Percentiles rank a stretch among this genome's conserved stretches.
Evolutionary conservation across 2,329 filamentous ascomycete genomes (phyloP).

Genomic region (Dendrostoma leiphaemia): DNA sequence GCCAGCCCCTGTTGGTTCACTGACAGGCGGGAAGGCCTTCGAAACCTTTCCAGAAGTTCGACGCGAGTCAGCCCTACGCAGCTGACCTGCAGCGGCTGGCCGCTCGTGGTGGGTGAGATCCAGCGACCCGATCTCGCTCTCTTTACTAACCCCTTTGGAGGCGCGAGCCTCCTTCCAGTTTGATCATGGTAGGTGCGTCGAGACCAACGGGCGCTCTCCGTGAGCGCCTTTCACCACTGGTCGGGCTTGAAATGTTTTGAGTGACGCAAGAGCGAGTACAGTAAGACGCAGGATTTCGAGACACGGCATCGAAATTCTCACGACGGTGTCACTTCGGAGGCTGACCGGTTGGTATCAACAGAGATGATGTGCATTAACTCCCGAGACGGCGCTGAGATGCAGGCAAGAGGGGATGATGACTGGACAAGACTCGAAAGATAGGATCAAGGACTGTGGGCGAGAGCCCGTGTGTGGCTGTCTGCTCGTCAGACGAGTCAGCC

Average conservation of each 20-base stretch:
- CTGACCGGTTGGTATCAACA: neutral
- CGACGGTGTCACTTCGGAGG: no score
- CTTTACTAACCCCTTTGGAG: no score
- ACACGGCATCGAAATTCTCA: neutral
- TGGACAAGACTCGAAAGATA: neutral
- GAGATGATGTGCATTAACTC: neutral
- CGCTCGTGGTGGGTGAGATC: neutral
- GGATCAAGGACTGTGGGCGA: neutral
- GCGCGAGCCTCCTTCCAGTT: neutral
- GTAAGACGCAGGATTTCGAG: neutral
- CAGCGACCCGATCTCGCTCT: no score
- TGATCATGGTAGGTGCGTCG: neutral
- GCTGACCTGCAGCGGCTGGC: slow-evolving; percentile 10
- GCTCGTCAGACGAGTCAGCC: no score
- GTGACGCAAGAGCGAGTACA: no score
- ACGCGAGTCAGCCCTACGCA: slow-evolving; percentile 11
- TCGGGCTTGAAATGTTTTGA: no score
- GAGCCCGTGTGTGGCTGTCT: no score
- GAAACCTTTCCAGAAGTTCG: slow-evolving; percentile 5
- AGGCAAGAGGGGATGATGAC: no score
- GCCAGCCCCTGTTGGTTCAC: neutral
- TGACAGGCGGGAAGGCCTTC: neutral
- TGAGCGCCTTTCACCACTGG: neutral
- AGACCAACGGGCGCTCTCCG: neutral
- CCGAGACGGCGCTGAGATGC: no score